Percentiles rank a stretch among this genome's conserved stretches.
Conservation (phyloP, 768 basidiomycete species). For the Cyathus striatus region DNA sequence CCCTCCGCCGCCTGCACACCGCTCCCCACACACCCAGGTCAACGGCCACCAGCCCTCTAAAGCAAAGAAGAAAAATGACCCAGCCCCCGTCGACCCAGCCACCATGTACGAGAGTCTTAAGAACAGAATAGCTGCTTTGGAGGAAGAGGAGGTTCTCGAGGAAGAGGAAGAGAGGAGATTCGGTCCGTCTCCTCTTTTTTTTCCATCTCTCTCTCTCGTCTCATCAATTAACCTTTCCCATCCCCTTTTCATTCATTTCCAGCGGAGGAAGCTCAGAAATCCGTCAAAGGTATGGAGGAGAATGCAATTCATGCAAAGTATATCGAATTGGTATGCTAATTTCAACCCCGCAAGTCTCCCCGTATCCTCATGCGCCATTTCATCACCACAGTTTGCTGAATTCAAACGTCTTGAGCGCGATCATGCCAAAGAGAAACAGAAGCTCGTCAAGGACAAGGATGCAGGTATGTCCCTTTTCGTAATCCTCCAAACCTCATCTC, state of each 20-base stretch:
- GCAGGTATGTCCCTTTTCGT: conserved; percentile 47
- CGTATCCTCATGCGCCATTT: conserved; percentile 10
- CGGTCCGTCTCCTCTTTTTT: too few relatives aligned
- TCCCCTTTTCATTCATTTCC: too few relatives aligned
- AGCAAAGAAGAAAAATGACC: conserved; percentile 72
- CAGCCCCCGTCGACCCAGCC: conserved; percentile 72
- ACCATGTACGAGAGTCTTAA: conserved; percentile 86
- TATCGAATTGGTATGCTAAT: conserved; percentile 69
- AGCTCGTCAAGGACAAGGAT: conserved; percentile 87
- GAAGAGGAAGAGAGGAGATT: conserved; percentile 83
- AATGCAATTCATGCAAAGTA: conserved; percentile 83
- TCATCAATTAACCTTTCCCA: too few relatives aligned
- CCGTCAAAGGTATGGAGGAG: conserved; percentile 78
- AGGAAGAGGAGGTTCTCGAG: conserved; percentile 78
- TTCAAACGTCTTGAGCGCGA: conserved; percentile 83
- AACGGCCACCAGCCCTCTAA: conserved; percentile 38
- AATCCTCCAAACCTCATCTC: conserved; percentile 5
- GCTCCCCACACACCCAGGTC: conserved; percentile 36
- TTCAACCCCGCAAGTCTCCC: conserved; percentile 9
- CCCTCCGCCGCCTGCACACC: conserved; percentile 21
- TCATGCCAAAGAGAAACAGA: conserved; percentile 90
- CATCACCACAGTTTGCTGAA: conserved; percentile 69
- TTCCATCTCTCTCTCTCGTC: too few relatives aligned
- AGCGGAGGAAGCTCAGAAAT: conserved; percentile 89
- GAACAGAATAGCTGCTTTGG: conserved; percentile 87